Percentiles rank a stretch among this genome's conserved stretches.
phyloP scores from a whole-genome alignment of 208 protist species.

The Novymonas esmeraldas region DNA sequence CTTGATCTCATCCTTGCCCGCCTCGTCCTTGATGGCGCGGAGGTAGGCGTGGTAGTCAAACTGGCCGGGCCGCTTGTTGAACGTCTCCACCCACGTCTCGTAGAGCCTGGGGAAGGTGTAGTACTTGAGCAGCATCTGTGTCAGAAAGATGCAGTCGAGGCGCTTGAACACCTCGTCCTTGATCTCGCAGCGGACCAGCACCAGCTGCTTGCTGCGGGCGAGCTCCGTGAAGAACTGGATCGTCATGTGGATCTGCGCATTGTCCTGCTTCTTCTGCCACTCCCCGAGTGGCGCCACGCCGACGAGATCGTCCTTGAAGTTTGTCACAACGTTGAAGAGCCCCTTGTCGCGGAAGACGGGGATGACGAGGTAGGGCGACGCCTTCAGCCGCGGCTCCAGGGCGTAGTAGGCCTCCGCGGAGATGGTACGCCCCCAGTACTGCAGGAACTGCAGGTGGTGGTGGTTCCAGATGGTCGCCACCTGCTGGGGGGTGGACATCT shows the following conservation, averaged over 20 bases:
- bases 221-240: slow-evolving; percentile 94
- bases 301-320: slow-evolving; percentile 88
- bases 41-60: slow-evolving; percentile 92
- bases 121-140: slow-evolving; percentile 92
- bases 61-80: slow-evolving; percentile 82
- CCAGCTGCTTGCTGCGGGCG: slow-evolving; percentile 78
- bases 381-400: slow-evolving; percentile 76
- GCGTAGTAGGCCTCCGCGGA: slow-evolving; percentile 82
- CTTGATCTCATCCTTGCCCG: slow-evolving; percentile 76
- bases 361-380: slow-evolving; percentile 92
- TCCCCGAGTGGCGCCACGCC: slow-evolving; percentile 86
- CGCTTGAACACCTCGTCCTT: slow-evolving; percentile 92
- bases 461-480: slow-evolving; percentile 88
- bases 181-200: slow-evolving; percentile 92
- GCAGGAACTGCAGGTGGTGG: slow-evolving; percentile 88
- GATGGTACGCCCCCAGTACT: slow-evolving; percentile 91
- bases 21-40: slow-evolving; percentile 92
- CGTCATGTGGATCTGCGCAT: slow-evolving; percentile 90
- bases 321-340: slow-evolving; percentile 93
- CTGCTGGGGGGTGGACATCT: slow-evolving; percentile 69
- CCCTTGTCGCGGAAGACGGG: slow-evolving; percentile 91
- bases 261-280: slow-evolving; percentile 90
- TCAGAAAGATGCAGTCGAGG: slow-evolving; percentile 88
- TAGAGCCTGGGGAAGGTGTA: slow-evolving; percentile 87
- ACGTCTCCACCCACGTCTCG: slow-evolving; percentile 89